Conservation (phyloP, 768 basidiomycete species). For the Royoungia palumana region DNA sequence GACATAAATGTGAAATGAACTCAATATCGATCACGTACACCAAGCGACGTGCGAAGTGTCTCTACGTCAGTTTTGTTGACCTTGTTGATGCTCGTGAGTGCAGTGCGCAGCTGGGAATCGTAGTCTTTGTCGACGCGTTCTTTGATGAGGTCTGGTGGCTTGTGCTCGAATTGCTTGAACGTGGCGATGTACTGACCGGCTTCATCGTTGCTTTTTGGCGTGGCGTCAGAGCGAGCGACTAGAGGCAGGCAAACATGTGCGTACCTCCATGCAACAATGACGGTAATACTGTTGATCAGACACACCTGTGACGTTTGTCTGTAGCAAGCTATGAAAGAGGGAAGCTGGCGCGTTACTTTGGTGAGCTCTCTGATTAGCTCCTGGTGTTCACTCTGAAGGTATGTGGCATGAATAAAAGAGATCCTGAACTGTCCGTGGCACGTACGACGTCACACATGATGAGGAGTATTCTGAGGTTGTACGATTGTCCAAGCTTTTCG, state of each 20-base stretch:
- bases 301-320: conserved; percentile 51
- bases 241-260: conserved; percentile 19
- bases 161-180: conserved; percentile 93
- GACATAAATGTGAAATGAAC: not conserved
- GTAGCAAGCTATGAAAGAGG: conserved; percentile 3
- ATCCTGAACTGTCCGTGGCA: no score
- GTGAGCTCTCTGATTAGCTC: conserved; percentile 91
- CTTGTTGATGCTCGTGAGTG: conserved; percentile 84
- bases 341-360: conserved; percentile 47
- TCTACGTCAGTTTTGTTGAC: conserved; percentile 98
- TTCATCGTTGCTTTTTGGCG: conserved; percentile 68
- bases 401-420: not conserved
- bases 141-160: conserved; percentile 89
- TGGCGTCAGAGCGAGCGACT: conserved; percentile 1
- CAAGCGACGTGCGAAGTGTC: conserved; percentile 87
- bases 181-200: conserved; percentile 87
- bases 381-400: conserved; percentile 78
- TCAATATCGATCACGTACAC: conserved; percentile 50
- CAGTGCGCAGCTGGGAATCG: conserved; percentile 69
- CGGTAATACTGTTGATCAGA: conserved; percentile 88
- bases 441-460: conserved; percentile 90
- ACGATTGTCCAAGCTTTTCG: conserved; percentile 76
- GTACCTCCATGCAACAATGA: conserved; percentile 90
- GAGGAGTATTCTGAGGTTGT: conserved; percentile 81
- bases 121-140: conserved; percentile 93